phyloP scores from a whole-genome alignment of 140 eudicot genomes.

The Stevia rebaudiana region DNA sequence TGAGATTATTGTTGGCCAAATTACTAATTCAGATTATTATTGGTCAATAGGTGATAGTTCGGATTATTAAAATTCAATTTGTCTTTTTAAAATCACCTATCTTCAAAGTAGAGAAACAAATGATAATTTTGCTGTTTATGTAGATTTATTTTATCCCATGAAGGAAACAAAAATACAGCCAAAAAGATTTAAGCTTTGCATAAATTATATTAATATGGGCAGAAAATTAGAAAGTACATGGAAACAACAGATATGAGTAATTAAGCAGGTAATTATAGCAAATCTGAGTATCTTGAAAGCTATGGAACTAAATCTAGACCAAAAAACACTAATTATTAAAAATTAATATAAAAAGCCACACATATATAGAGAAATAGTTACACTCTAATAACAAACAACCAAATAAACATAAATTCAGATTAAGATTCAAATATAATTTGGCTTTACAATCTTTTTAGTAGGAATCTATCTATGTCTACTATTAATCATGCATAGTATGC shows the following conservation, averaged over 20 bases:
- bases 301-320: constrained; percentile 7
- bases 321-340: constrained; percentile 9
- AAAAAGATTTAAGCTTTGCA: constrained; percentile 4
- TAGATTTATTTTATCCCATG: neutral
- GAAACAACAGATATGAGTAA: neutral
- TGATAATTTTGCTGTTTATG: neutral
- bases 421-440: neutral
- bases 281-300: neutral
- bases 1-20: too few species aligned
- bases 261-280: neutral
- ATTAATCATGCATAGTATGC: neutral
- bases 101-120: neutral
- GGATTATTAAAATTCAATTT: too few species aligned
- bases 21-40: too few species aligned
- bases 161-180: neutral
- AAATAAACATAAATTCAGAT: too few species aligned
- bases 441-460: neutral
- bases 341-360: neutral
- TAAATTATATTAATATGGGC: neutral
- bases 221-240: constrained; percentile 6
- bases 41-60: too few species aligned
- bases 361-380: constrained; percentile 12
- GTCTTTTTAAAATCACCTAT: too few species aligned
- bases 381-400: too few species aligned
- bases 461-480: neutral